Evolutionary conservation across 2,329 filamentous ascomycete species (phyloP), one percentile per base, ranked within the genome.

Genomic region (Penicillium corylophilum): DNA sequence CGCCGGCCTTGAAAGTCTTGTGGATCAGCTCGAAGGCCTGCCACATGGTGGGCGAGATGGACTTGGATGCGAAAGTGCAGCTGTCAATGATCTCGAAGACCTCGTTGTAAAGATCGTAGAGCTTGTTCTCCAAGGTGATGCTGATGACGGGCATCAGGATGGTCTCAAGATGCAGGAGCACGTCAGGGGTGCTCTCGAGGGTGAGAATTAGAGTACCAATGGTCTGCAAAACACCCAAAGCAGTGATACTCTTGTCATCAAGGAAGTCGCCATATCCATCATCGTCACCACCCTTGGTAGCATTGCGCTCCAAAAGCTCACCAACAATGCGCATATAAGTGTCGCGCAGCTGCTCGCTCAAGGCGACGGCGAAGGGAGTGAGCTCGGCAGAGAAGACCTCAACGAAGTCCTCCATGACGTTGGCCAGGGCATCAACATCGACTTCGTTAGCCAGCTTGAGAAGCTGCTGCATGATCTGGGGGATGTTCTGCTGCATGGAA

Each of bases 351-450:
- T 99, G 94, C 74, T 97, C 92, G 67, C 91, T 96, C 4, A 99
- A 80, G 4, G 94, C 94, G 28, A 99, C 93, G 10, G 94, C 94
- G 65, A 99, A 99, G 3, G 94, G 94, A 5, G 94, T 97, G 42
- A 99, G 82, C 71, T 99, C 94, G 2, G 90, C 83, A n/a, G 94
- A 93, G 68, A 99, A 99, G 2, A 97, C 92, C 72, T 99, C 94
- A 41, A 99, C 94, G 68, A 99, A 99, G 68, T 99, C 94, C 74
- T 99, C 94, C 94, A 99, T 99, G 35, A 99, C 94, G 66, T 97
- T 97, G 20, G 94, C 93, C 36, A 99, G 80, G 5, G 94, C 92
- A 72, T 99, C 94, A 43, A 99, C 93, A 68, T 99, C 94, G 52
- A 95, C 94, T 74, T 99, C 94, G 68, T 99, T 99, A 24, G 94